Percentiles rank a stretch among this genome's conserved stretches.
Evolutionary conservation across 2,329 filamentous ascomycete species (phyloP).

Genomic region (Ophiostoma angusticollis): DNA sequence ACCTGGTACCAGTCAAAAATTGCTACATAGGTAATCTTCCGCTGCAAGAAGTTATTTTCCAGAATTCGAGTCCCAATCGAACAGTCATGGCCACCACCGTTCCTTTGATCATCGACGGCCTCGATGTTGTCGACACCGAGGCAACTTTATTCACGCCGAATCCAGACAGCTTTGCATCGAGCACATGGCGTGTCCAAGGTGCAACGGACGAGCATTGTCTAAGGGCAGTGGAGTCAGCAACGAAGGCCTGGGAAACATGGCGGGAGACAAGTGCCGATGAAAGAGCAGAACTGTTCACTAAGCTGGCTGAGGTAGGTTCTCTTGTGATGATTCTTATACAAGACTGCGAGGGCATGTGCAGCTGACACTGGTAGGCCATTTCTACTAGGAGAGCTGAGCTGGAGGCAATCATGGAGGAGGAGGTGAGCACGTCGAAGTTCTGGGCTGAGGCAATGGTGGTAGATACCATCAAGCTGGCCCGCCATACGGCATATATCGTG

Average conservation of each 20-base stretch:
- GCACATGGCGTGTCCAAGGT: neutral
- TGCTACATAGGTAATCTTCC: no score
- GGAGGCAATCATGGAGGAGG: neutral
- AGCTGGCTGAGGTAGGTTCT: neutral
- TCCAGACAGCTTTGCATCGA: neutral
- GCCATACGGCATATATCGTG: neutral
- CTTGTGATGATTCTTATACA: no score
- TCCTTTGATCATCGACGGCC: neutral
- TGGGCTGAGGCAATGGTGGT: neutral
- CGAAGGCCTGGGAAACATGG: neutral
- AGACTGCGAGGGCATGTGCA: no score
- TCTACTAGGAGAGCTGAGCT: neutral
- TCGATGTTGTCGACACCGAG: neutral
- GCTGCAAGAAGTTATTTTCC: no score
- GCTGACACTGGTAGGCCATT: neutral
- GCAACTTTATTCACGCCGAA: neutral
- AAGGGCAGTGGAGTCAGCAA: neutral
- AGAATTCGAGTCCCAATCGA: no score
- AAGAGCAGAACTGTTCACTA: neutral
- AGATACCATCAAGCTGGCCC: neutral
- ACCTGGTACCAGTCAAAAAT: neutral
- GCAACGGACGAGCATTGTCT: neutral
- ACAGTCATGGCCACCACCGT: no score
- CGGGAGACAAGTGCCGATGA: neutral
- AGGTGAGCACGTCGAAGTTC: neutral